Conservation (phyloP, 257 asterid species). For the Gardenia jasminoides region DNA sequence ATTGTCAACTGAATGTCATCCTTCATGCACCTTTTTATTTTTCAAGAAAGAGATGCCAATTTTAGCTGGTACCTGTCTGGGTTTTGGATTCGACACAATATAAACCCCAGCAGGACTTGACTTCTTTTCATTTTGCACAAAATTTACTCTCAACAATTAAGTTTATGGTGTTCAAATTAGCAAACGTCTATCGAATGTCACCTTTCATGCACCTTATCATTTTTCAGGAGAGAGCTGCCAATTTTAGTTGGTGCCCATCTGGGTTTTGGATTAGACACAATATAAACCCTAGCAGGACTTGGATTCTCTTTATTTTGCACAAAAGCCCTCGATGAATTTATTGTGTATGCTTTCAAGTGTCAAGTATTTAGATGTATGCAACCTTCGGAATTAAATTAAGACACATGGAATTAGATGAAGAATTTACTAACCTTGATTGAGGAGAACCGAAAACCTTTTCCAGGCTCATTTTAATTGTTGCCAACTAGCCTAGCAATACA, state of each 20-base stretch:
- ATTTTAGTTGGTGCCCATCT: neutral
- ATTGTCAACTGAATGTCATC: neutral
- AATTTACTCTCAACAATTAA: too few species aligned
- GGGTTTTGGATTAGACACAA: slow-evolving; percentile 6
- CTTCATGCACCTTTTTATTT: neutral
- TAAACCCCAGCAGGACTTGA: slow-evolving; percentile 32
- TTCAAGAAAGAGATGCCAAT: slow-evolving; percentile 5
- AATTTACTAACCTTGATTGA: slow-evolving; percentile 30
- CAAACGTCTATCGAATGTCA: neutral
- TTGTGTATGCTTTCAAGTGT: too few species aligned
- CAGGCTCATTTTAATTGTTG: slow-evolving; percentile 7
- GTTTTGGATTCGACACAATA: slow-evolving; percentile 8
- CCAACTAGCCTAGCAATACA: slow-evolving; percentile 44
- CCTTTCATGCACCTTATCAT: neutral
- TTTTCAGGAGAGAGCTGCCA: slow-evolving; percentile 5
- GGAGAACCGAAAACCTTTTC: slow-evolving; percentile 5
- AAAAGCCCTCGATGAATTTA: too few species aligned
- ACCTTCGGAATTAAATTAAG: too few species aligned
- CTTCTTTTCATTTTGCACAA: slow-evolving; percentile 34
- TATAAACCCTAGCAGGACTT: slow-evolving; percentile 33
- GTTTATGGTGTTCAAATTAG: neutral
- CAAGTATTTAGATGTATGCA: too few species aligned
- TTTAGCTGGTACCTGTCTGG: neutral
- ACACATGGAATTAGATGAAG: neutral
- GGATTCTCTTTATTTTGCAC: slow-evolving; percentile 35